phyloP scores from a whole-genome alignment of 257 asterid genomes.

The Euphrasia confusa region DNA sequence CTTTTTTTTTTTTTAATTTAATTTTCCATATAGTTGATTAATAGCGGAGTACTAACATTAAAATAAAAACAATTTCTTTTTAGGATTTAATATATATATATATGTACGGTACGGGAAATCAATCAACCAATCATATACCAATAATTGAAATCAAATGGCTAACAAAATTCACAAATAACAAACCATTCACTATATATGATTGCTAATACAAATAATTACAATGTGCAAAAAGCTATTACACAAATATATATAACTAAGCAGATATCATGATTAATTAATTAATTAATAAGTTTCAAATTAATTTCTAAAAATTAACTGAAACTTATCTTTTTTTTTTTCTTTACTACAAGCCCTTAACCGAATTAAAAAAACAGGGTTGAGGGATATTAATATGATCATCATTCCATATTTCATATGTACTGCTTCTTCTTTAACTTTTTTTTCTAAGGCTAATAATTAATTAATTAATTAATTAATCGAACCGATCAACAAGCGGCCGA shows the following conservation, averaged over 20 bases:
- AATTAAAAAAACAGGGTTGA: conserved; percentile 35
- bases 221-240: conserved; percentile 28
- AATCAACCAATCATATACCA: conserved; percentile 23
- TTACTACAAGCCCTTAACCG: conserved; percentile 40
- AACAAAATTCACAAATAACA: conserved; percentile 26
- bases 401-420: conserved; percentile 27
- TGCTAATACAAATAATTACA: conserved; percentile 29
- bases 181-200: conserved; percentile 30
- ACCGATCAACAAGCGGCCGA: conserved; percentile 48
- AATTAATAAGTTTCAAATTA: conserved; percentile 27
- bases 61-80: no score
- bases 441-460: neutral
- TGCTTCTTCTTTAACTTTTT: neutral
- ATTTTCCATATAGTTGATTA: neutral
- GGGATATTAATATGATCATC: conserved; percentile 9
- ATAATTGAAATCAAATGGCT: conserved; percentile 17
- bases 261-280: conserved; percentile 26
- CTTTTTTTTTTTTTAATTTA: neutral
- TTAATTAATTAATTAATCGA: conserved; percentile 5
- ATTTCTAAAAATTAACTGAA: conserved; percentile 26
- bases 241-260: conserved; percentile 2
- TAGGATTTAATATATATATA: neutral
- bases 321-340: neutral
- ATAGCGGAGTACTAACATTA: no score
- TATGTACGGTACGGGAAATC: no score